A percentile compares a stretch with the other conserved stretches of the same genome.
Conservation (phyloP, 192 early-diverging fungal species). For the Entrophospora sp. region DNA sequence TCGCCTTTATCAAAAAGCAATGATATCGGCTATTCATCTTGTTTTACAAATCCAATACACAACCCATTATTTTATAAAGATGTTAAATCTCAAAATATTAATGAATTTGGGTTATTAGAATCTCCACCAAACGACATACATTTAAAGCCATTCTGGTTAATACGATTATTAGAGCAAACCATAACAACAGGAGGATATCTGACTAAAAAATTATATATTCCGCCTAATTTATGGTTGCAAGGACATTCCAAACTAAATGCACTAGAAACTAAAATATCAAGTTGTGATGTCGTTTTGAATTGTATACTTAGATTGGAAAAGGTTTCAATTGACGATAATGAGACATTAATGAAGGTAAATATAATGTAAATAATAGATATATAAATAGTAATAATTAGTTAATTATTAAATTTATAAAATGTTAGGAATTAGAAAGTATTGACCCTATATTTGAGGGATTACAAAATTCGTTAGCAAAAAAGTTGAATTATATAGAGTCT, state of each 20-base stretch:
- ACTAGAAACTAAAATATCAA: slow-evolving; percentile 29
- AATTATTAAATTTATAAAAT: slow-evolving; percentile 20
- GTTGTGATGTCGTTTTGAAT: slow-evolving; percentile 24
- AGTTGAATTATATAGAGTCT: slow-evolving; percentile 19
- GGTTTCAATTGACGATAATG: slow-evolving; percentile 13
- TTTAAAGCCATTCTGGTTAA: slow-evolving; percentile 34
- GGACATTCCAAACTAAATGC: slow-evolving; percentile 27
- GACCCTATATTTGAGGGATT: slow-evolving; percentile 14
- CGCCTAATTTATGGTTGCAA: slow-evolving; percentile 31
- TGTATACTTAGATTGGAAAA: slow-evolving; percentile 23
- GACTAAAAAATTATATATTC: slow-evolving; percentile 34
- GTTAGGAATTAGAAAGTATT: slow-evolving; percentile 13
- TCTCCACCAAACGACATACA: slow-evolving; percentile 26
- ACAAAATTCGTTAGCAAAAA: slow-evolving; percentile 15
- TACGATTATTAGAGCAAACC: slow-evolving; percentile 29
- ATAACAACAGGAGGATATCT: slow-evolving; percentile 34
- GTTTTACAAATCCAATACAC: background rate
- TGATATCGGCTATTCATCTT: slow-evolving; percentile 10
- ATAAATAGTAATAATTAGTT: slow-evolving; percentile 11
- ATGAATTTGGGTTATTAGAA: slow-evolving; percentile 4
- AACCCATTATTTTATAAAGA: background rate
- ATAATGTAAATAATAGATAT: slow-evolving; percentile 4
- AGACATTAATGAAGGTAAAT: slow-evolving; percentile 24
- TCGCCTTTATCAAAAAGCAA: background rate
- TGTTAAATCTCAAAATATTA: background rate